phyloP scores from a whole-genome alignment of 129 eudicot genomes.

The Gnaphalium uliginosum region DNA sequence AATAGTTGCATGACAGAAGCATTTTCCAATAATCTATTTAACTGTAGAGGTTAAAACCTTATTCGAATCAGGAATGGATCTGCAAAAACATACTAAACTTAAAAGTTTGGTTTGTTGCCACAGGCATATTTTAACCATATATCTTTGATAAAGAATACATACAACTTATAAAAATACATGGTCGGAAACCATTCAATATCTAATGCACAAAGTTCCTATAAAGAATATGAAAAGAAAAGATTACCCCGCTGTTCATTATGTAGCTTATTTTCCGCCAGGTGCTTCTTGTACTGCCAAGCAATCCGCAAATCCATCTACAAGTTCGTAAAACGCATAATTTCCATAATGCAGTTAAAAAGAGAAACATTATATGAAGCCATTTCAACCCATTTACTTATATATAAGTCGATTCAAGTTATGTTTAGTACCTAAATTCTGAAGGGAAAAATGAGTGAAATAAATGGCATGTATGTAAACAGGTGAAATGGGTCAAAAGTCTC shows the following conservation, averaged over 20 bases:
- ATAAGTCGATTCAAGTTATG: background rate
- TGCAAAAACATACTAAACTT: background rate
- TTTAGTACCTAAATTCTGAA: background rate
- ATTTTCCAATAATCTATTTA: background rate
- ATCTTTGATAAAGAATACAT: conserved; percentile 2
- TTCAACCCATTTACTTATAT: background rate
- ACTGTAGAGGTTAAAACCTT: conserved; percentile 8
- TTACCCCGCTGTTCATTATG: conserved; percentile 65
- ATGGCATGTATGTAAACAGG: background rate
- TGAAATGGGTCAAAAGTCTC: background rate
- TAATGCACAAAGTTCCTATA: conserved; percentile 2
- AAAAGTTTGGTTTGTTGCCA: conserved; percentile 5
- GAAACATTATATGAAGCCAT: background rate
- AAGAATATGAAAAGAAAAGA: conserved; percentile 10
- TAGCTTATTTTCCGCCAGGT: conserved; percentile 64
- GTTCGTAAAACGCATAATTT: conserved; percentile 21
- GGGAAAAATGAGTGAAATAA: background rate
- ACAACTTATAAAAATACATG: background rate
- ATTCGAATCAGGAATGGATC: background rate
- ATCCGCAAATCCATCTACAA: conserved; percentile 81
- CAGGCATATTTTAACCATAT: background rate
- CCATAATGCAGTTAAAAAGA: conserved; percentile 1
- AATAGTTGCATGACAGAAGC: conserved; percentile 19
- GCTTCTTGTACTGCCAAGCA: conserved; percentile 98
- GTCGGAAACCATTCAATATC: background rate